Percentiles rank a stretch among this genome's conserved stretches.
These are phyloP conservation scores for Noccaea bulbosa DNA, from an alignment of 345 rosid genomes.

Conservation along the genomic window DNA sequence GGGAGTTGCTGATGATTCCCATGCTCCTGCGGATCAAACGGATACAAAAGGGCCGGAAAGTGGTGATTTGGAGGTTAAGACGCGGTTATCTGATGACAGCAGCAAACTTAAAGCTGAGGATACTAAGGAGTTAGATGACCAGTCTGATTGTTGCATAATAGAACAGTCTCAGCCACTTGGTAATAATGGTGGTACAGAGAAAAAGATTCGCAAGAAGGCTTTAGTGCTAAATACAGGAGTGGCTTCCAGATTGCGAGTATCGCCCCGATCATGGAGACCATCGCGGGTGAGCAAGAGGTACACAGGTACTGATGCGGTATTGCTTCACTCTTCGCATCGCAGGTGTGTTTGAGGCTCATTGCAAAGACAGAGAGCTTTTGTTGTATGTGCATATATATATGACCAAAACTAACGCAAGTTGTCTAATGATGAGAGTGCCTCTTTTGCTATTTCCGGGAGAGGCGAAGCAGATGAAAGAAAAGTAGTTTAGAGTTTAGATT, in stretches of 20 bases:
- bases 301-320: conserved; percentile 24
- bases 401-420: conserved; percentile 29
- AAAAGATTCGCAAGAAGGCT: conserved; percentile 17
- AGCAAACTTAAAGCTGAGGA: background rate
- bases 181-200: conserved; percentile 21
- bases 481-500: conserved; percentile 5
- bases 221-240: conserved; percentile 20
- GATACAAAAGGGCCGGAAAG: conserved; percentile 20
- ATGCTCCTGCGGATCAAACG: background rate
- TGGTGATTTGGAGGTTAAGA: conserved; percentile 12
- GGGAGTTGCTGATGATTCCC: conserved; percentile 12
- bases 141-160: background rate
- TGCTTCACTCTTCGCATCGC: conserved; percentile 19
- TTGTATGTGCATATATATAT: conserved; percentile 41
- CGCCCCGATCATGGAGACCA: conserved; percentile 34
- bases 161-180: conserved; percentile 2
- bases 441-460: conserved; percentile 9
- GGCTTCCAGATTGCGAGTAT: conserved; percentile 28
- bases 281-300: conserved; percentile 15
- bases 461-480: conserved; percentile 27
- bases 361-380: conserved; percentile 15
- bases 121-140: conserved; percentile 22
- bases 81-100: background rate
- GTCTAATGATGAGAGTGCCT: conserved; percentile 31
- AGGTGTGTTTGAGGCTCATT: conserved; percentile 12